A percentile compares a stretch with the other conserved stretches of the same genome.
Evolutionary conservation across 495 filamentous ascomycete genomes (phyloP).

Genomic region (Oidiodendron maius): DNA sequence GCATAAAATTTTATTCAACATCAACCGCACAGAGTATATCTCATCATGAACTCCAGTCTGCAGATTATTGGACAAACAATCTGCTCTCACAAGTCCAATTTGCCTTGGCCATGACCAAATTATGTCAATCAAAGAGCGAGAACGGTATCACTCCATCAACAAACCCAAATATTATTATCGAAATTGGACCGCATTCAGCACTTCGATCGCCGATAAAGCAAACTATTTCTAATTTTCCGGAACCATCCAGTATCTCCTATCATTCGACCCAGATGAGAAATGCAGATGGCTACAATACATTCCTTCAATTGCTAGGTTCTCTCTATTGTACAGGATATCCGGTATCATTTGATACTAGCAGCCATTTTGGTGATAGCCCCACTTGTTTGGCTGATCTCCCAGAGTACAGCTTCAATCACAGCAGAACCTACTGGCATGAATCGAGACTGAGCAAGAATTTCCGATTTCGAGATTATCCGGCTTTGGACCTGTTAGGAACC

Average conservation of each 20-base stretch:
- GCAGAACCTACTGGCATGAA: constrained; percentile 26
- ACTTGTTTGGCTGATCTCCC: constrained; percentile 25
- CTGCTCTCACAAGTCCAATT: no score
- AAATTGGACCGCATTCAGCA: constrained; percentile 60
- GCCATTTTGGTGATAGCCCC: not conserved
- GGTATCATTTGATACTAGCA: constrained; percentile 23
- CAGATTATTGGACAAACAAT: no score
- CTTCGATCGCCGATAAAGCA: constrained; percentile 54
- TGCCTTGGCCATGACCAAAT: no score
- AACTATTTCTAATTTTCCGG: constrained; percentile 28
- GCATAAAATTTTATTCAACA: no score
- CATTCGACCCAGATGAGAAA: constrained; percentile 26
- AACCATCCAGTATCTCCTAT: constrained; percentile 33
- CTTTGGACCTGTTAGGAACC: constrained; percentile 30
- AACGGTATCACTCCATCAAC: no score
- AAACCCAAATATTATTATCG: constrained; percentile 38
- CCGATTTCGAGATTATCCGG: constrained; percentile 19
- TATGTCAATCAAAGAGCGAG: no score
- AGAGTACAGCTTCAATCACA: constrained; percentile 30
- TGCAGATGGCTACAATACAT: constrained; percentile 36
- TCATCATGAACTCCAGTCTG: no score
- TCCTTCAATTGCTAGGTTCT: constrained; percentile 32
- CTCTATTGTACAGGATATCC: constrained; percentile 12
- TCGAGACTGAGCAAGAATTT: constrained; percentile 23
- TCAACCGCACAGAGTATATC: no score